Base-by-base conservation (phyloP, 2,329 filamentous ascomycete genomes). In the Ramichloridium luteum region DNA sequence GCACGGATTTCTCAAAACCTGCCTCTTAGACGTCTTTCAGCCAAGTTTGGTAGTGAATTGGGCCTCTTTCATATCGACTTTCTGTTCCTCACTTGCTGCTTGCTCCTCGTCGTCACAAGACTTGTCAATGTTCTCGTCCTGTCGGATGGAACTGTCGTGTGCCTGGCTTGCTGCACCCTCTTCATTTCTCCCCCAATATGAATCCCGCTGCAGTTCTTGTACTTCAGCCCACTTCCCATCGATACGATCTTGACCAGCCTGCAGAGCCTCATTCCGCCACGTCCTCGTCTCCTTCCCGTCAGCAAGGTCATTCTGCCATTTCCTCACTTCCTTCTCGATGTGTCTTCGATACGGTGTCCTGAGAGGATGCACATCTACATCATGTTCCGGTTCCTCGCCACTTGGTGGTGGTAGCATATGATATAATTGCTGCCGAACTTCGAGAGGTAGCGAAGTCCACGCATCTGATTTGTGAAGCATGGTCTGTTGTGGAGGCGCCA, bases 221-320 rank as follows among this genome's bases (percentile, higher is more conserved):
- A 65, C 72, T 4, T 55, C 55, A 42, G 78, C 71, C 39, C 69
- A 78, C 5, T 61, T 59, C 1, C 74, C 74, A 1, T 57, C 54
- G 2, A 58, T 59, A 8, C 73, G 61, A 38, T 68, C 59, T 30
- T 60, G 46, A 30, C 65, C 62, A 2, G 74, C 74, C 40, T 60
- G 51, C 18, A 61, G 55, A 10, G 74, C 74, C 34, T 71, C 58
- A 2, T 55, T 56, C 36, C 68, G 59, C 72, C 72, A 79, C 30
- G 60, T 59, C 6, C 67, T 65, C n/a, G 67, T 64, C 40, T 74
- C 66, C 30, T 61, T 63, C 2, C 74, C 74, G 15, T 62, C 57
- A 13, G 51, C 51, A 1, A 77, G 56, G 41, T 77, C 70, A 3
- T 63, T 48, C 46, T 74, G 64, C 47, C 71, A 77, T 30, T 64